Base-by-base conservation (phyloP, 495 filamentous ascomycete species). In the Pseudomonodictys pantanalensis region DNA sequence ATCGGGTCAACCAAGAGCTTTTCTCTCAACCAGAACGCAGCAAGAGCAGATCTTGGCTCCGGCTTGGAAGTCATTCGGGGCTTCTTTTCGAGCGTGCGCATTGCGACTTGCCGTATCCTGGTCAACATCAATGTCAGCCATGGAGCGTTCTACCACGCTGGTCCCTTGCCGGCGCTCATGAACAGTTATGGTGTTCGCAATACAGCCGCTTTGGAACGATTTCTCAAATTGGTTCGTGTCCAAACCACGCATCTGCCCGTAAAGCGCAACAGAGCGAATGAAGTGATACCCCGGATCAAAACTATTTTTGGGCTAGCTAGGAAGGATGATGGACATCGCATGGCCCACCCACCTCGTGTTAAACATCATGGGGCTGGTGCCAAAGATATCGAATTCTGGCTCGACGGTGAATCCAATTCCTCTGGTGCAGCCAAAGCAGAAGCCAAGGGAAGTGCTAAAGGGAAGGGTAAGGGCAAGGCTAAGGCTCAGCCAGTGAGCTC, bases 71-170 rank as follows among this genome's bases (percentile, higher is more conserved):
- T 75, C 9, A 33, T 75, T 22, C 73, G 78, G 23, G 79, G 79
- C 0, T 78, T 72, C 67, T 79, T 68, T 47, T 61, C 72, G 1
- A 78, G 75, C 66, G 77, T 80, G 15, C 70, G 79, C 20, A 54
- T 72, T 12, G 66, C 71, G 5, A 70, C 71, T 8, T 55, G 62
- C 7, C 64, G 71, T 9, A 29, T 79, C 23, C 57, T 81, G 5
- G 33, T 81, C 2, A 81, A 81, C 51, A 38, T 81, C 44, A 77
- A 79, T 46, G 71, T 77, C 30, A 72, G 66, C 28, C 69, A 71
- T 47, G 72, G 65, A 2, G 72, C 76, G 1, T 76, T 81, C 63
- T 80, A 72, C 58, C 51, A 60, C 1, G 42, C 64, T 5, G 60
- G 58, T 9, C 50, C 59, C 0, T 48, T 79, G 9, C 11, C n/a